phyloP scores from a whole-genome alignment of 2,329 filamentous ascomycete species.

The Arthrobotrys conoides region DNA sequence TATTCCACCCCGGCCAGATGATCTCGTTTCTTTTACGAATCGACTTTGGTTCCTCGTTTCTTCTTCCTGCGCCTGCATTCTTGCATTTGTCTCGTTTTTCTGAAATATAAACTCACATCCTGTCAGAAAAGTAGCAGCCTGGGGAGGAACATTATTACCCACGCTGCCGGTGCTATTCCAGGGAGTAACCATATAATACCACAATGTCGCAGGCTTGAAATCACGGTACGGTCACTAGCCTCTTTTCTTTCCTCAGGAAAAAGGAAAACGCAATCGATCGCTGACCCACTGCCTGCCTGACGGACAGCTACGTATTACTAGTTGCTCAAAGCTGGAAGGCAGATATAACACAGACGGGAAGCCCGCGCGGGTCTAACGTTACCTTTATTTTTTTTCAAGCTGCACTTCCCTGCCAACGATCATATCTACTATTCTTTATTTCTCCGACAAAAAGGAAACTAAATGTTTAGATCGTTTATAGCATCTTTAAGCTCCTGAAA shows the following conservation, averaged over 20 bases:
- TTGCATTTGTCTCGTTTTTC: slow-evolving; percentile 22
- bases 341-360: slow-evolving; percentile 52
- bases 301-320: slow-evolving; percentile 19
- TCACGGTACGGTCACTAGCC: slow-evolving; percentile 15
- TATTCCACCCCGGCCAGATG: slow-evolving; percentile 9
- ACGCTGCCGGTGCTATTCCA: slow-evolving; percentile 25
- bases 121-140: slow-evolving; percentile 48
- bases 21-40: slow-evolving; percentile 29
- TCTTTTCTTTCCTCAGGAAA: slow-evolving; percentile 21
- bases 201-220: slow-evolving; percentile 30
- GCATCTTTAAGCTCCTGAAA: slow-evolving; percentile 8
- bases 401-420: slow-evolving; percentile 3
- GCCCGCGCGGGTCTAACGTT: slow-evolving; percentile 38
- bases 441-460: slow-evolving; percentile 26
- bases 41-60: slow-evolving; percentile 7
- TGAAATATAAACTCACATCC: slow-evolving; percentile 47
- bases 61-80: slow-evolving; percentile 18
- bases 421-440: slow-evolving; percentile 19
- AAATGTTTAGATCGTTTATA: slow-evolving; percentile 18
- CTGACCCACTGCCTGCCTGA: slow-evolving; percentile 36
- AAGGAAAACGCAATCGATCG: slow-evolving; percentile 30
- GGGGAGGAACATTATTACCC: slow-evolving; percentile 30
- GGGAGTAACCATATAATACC: slow-evolving; percentile 42
- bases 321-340: slow-evolving; percentile 35
- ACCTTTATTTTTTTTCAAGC: slow-evolving; percentile 4